Evolutionary conservation across 805 yeast species (phyloP), one percentile per base, ranked within the genome.

Genomic region (Ogataea wickerhamii): DNA sequence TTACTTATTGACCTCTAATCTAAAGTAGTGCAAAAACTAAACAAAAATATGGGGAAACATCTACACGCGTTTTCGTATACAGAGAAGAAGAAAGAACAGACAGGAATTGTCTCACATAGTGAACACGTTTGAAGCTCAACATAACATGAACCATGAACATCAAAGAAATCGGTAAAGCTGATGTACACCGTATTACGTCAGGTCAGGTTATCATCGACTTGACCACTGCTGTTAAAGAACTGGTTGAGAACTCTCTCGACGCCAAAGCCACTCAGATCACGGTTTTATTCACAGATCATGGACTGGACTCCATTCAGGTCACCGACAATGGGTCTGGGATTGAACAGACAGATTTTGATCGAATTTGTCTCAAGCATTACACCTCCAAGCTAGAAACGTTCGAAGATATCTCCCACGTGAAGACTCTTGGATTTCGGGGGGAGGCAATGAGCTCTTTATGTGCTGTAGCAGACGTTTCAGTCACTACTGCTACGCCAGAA

Each of bases 151-250:
- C 30, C 8, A 56, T 56, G 61, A 25, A 55, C 8, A 61, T 69
- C 12, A 41, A 52, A 23, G 66, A 67, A 4, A 74, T 80, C 19
- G 67, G 66, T 24, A 46, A 47, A 1, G 49, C 51, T 7, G 95
- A 89, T 48, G 71, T 88, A 5, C 86, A 84, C 47, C 68, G 73
- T 42, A 77, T 91, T 40, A 87, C 96, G 0, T 87, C 97, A 0
- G 96, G 96, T 0, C 98, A 93, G 58, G 98, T 93, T 11, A 84
- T 93, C 10, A 74, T 80, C 4, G 95, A 86, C 50, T 61, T 93
- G 29, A 68, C 76, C 0, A 78, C 91, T 0, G 83, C 86, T 0
- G 79, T 83, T 21, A 91, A 91, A 55, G 98, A 91, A 57, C 63
- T 89, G 2, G 70, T 93, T 2, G 98, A 91, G 52, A 91, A 91